A percentile compares a stretch with the other conserved stretches of the same genome.
Evolutionary conservation across 2,329 filamentous ascomycete genomes (phyloP).

Genomic region (Apiospora arundinis): DNA sequence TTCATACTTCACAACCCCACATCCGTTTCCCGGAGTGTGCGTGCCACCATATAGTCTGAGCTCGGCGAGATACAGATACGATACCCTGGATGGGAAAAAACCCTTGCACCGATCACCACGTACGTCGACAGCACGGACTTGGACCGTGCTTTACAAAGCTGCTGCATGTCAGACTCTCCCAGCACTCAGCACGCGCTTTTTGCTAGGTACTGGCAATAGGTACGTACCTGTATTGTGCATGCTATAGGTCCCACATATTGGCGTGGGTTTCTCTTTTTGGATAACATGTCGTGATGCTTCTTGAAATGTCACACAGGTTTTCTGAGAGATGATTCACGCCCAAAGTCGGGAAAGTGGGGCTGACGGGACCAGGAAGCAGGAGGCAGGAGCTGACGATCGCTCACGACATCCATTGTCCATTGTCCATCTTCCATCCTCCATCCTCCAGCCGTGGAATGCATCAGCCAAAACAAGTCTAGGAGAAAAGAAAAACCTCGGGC

Average conservation of each 20-base stretch:
- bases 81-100: neutral
- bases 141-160: constrained; percentile 9
- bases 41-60: constrained; percentile 8
- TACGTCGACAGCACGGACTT: constrained; percentile 16
- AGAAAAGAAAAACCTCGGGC: constrained; percentile 10
- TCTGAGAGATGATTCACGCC: neutral
- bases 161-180: constrained; percentile 18
- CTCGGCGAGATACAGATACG: constrained; percentile 19
- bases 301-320: constrained; percentile 4
- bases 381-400: neutral
- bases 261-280: constrained; percentile 22
- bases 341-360: constrained; percentile 11
- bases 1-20: neutral
- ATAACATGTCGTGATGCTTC: constrained; percentile 24
- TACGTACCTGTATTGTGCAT: neutral
- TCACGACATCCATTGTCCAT: neutral
- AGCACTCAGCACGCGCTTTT: constrained; percentile 9
- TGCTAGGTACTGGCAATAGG: neutral
- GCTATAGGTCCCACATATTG: constrained; percentile 16
- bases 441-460: neutral
- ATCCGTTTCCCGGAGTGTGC: constrained; percentile 4
- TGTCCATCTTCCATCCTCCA: neutral
- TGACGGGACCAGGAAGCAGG: neutral
- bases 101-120: constrained; percentile 14
- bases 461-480: neutral